Conservation (phyloP, 1,284 basidiomycete genomes). For the Fomes fomentarius region DNA sequence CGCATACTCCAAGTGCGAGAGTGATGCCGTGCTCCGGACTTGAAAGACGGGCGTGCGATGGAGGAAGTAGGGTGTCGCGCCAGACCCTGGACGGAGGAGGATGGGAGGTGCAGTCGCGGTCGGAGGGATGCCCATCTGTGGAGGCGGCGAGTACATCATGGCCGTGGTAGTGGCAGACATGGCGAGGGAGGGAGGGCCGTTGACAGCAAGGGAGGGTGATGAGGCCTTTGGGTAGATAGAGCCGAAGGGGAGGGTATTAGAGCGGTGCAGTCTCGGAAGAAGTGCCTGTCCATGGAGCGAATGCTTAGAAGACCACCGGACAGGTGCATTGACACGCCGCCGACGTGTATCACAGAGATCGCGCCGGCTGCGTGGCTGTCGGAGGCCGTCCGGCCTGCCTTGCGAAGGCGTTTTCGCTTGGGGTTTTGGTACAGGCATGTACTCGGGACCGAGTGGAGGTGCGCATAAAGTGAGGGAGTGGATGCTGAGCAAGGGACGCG, state of each 20-base stretch:
- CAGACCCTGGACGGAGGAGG: conserved; percentile 11
- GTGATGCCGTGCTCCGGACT: not conserved
- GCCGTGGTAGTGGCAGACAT: conserved; percentile 18
- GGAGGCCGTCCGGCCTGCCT: conserved; percentile 9
- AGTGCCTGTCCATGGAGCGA: conserved; percentile 17
- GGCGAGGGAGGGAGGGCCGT: conserved; percentile 12
- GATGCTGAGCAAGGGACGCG: conserved; percentile 1
- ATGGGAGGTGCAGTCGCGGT: conserved; percentile 9
- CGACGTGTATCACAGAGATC: conserved; percentile 21
- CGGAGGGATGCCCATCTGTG: conserved; percentile 7
- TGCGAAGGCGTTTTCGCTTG: not conserved
- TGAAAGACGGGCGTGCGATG: conserved; percentile 11
- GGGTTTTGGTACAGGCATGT: not conserved
- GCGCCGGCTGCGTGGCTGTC: conserved; percentile 18
- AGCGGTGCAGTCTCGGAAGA: conserved; percentile 19
- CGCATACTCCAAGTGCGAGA: conserved; percentile 1
- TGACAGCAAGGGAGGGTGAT: not conserved
- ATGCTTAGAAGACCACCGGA: conserved; percentile 20
- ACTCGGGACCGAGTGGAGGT: not conserved
- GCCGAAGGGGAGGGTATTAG: conserved; percentile 12
- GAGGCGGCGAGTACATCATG: conserved; percentile 11
- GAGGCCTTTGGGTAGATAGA: conserved; percentile 11
- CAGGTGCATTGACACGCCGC: conserved; percentile 20
- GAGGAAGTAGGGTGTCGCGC: conserved; percentile 17
- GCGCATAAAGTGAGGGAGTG: not conserved